These are phyloP conservation scores for Pelargonium citronellum DNA, from an alignment of 441 rosid genomes.

Conservation along the genomic window DNA sequence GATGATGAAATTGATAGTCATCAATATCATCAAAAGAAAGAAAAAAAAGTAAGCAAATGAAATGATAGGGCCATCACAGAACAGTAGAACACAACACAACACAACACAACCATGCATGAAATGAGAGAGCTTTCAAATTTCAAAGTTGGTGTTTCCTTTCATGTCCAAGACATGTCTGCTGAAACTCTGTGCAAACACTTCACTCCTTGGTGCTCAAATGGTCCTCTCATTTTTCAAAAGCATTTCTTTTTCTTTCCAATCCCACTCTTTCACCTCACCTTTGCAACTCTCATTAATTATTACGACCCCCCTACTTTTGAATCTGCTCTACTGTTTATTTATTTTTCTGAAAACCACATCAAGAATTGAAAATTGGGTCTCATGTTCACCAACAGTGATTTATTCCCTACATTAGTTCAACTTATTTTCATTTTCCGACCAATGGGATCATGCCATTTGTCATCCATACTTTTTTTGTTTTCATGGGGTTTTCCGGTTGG, in stretches of 20 bases:
- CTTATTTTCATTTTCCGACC: background rate
- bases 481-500: too few relatives aligned
- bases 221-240: background rate
- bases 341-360: too few relatives aligned
- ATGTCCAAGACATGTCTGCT: constrained; percentile 6
- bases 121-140: constrained; percentile 4
- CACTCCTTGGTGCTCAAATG: constrained; percentile 2
- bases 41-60: background rate
- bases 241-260: background rate
- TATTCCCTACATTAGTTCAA: background rate
- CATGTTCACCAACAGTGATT: background rate
- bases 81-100: too few relatives aligned
- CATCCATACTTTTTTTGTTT: too few relatives aligned
- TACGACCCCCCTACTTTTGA: background rate
- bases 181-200: constrained; percentile 1
- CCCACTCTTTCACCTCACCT: background rate
- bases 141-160: constrained; percentile 1
- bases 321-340: background rate
- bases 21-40: background rate
- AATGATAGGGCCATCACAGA: too few relatives aligned
- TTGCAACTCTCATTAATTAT: background rate
- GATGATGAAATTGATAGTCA: background rate
- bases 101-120: background rate
- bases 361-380: background rate
- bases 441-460: too few relatives aligned